Conservation (phyloP, 129 eudicot species). For the Pseudognaphalium luteoalbum region DNA sequence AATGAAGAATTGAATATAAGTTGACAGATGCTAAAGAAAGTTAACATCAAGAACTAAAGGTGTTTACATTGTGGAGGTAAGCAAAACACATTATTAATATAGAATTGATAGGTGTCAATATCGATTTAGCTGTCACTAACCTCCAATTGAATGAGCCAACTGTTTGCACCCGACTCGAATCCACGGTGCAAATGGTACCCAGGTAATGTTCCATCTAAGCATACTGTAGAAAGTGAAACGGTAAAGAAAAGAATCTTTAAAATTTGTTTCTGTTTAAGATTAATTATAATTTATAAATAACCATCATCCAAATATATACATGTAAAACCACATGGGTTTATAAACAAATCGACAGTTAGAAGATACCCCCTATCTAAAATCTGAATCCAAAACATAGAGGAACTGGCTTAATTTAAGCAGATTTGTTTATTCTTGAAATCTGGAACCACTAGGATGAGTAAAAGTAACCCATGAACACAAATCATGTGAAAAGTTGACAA, state of each 20-base stretch:
- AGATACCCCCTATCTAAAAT: not conserved
- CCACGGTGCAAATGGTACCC: slow-evolving; percentile 93
- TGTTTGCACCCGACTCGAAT: slow-evolving; percentile 81
- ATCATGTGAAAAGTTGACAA: not conserved
- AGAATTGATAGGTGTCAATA: slow-evolving; percentile 24
- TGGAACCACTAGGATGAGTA: not conserved
- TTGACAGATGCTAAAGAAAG: slow-evolving; percentile 14
- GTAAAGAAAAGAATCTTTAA: slow-evolving; percentile 13
- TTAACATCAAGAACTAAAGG: slow-evolving; percentile 27
- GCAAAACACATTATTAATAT: slow-evolving; percentile 21
- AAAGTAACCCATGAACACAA: not conserved
- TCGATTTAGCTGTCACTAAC: slow-evolving; percentile 51
- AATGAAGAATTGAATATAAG: not conserved
- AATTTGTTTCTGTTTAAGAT: not conserved
- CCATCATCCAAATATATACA: not conserved
- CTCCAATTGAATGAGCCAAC: slow-evolving; percentile 98
- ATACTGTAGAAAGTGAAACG: slow-evolving; percentile 50
- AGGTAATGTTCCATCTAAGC: slow-evolving; percentile 97
- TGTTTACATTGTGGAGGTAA: slow-evolving; percentile 11
- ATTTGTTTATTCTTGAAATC: not conserved
- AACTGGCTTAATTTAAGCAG: not conserved
- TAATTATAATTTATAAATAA: not conserved
- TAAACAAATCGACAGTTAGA: not conserved
- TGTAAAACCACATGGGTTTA: not conserved
- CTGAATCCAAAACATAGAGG: not conserved